Evolutionary conservation across 2,329 filamentous ascomycete species (phyloP), one percentile per base, ranked within the genome.

Genomic region (Aspergillus carbonarius): DNA sequence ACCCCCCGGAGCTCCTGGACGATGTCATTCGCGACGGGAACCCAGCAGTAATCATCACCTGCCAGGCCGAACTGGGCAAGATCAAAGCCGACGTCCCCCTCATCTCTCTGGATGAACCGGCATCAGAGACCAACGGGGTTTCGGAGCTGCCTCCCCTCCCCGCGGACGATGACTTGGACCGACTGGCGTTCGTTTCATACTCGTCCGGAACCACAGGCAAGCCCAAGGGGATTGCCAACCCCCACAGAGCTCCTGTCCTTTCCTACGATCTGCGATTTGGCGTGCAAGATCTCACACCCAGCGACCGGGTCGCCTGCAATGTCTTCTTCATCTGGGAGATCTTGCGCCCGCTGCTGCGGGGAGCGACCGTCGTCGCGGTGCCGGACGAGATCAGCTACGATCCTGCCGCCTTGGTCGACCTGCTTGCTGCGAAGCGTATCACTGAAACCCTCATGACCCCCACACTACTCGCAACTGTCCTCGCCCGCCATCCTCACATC

Each of bases 261-360:
- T 93, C 90, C 6, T 93, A 93, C 70, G 80, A 91, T 65, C 74
- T 91, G 62, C 81, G 90, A 72, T 93, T 93, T 68, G 79, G 77
- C 9, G 73, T 93, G 50, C 88, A 86, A 63, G 87, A 93, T 70
- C 78, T 91, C 2, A 75, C 82, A 17, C 87, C 87, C 0, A 89
- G 89, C 15, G 90, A 92, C 65, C 84, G 90, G 6, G 89, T 93
- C 10, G 90, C 90, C n/a, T 93, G 90, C 77, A 93, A 93, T 78
- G 90, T 93, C 59, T 93, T 93, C 74, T 93, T 93, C 70, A 82
- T 93, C 48, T 93, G 90, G 90, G 90, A 93, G 72, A 92, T 93
- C 57, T 74, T 93, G 55, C 88, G 90, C 5, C 90, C 90, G 8
- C 79, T 93, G 46, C 72, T 93, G 55, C 84, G 90, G 55, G 90